These are phyloP conservation scores for Colletotrichum euphorbiae DNA, from an alignment of 2,329 filamentous ascomycete species.

Conservation along the genomic window DNA sequence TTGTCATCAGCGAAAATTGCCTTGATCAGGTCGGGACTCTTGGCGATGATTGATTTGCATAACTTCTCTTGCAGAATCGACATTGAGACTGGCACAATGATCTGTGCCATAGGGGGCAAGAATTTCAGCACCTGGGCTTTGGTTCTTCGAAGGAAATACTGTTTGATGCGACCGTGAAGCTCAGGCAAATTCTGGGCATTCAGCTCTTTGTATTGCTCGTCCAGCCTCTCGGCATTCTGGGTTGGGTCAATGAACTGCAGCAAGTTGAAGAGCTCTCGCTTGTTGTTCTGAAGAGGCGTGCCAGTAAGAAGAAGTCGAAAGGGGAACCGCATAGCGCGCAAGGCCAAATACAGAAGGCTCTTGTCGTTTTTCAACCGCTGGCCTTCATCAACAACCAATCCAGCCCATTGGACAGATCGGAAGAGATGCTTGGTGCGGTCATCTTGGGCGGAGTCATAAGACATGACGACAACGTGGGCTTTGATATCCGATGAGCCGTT, in stretches of 20 bases:
- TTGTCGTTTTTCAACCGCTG: conserved; percentile 95
- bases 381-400: conserved; percentile 92
- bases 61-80: conserved; percentile 92
- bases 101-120: conserved; percentile 91
- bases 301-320: conserved; percentile 90
- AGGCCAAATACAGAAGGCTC: conserved; percentile 80
- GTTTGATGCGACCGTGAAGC: conserved; percentile 85
- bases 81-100: conserved; percentile 97
- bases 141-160: conserved; percentile 78
- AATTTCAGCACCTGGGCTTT: conserved; percentile 93
- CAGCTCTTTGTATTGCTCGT: conserved; percentile 80
- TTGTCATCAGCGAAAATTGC: conserved; percentile 81
- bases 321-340: conserved; percentile 79
- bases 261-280: conserved; percentile 94
- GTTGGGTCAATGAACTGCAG: conserved; percentile 88
- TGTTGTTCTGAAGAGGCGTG: conserved; percentile 95
- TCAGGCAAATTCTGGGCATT: conserved; percentile 84
- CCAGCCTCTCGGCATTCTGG: conserved; percentile 77
- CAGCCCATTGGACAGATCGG: conserved; percentile 81
- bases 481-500: conserved; percentile 73
- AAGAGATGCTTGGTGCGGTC: conserved; percentile 75
- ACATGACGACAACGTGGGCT: conserved; percentile 93
- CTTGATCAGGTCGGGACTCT: conserved; percentile 89
- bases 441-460: conserved; percentile 89
- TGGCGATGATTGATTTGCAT: conserved; percentile 91